Base-by-base conservation (phyloP, 805 yeast species). In the Metschnikowia matae region DNA sequence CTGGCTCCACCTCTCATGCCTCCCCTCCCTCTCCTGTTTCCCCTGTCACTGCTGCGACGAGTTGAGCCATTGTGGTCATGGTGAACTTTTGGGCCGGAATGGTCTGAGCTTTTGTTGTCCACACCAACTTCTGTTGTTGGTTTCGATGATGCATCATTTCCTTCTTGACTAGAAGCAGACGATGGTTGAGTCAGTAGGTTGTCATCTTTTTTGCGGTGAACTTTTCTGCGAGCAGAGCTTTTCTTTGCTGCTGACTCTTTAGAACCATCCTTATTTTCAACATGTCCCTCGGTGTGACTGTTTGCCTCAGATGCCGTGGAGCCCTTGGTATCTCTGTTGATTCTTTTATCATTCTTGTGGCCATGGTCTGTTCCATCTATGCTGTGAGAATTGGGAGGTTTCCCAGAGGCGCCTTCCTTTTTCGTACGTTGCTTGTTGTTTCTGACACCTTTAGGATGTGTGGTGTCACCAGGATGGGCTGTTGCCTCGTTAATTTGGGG, bases 21-120 rank as follows among this genome's bases (percentile, higher is more conserved):
- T 18, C 55, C 52, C 33, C 51, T 59, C 6, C 56, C 60, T 48
- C 60, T 52, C 33, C 61, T 60, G 42, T 64, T 49, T 21, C 60
- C 60, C 33, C 62, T 48, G 17, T 44, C 39, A 40, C 18, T 41
- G 6, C 7, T 3, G 11, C 45, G 46, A 3, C 40, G 47, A 23
- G 33, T 23, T 6, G 47, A 26, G 29, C 21, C 10, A 33, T 15
- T 36, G 4, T 20, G 36, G 6, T 42, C 17, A 8, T 33, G 46
- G 32, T 44, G 40, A 10, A 40, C 5, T 23, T 45, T 38, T 17
- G 42, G 7, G 15, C 42, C 17, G 34, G 36, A 13, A 8, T 10
- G 17, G 21, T 42, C 38, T 7, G 34, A 5, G n/a, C 15, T 3
- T 44, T 23, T 23, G n/a, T 31, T 33, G 17, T 21, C 31, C 20